Evolutionary conservation across 208 protist genomes (phyloP).

Genomic region (Porcisia deanei): DNA sequence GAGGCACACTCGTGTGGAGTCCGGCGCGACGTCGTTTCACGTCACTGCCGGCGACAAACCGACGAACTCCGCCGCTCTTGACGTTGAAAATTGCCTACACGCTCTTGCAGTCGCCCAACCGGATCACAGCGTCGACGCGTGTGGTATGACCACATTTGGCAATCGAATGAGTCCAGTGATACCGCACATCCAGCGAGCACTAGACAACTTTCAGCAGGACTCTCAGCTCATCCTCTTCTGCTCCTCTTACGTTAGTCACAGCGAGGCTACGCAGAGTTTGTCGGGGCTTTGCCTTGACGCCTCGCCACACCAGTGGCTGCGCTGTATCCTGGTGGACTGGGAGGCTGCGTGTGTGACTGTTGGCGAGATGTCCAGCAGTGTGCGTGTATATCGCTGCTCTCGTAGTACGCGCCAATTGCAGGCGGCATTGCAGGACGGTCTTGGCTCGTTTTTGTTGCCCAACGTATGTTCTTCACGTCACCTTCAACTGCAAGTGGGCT

Average conservation of each 20-base stretch:
- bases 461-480: conserved; percentile 3
- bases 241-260: conserved; percentile 23
- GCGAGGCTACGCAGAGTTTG: conserved; percentile 28
- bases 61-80: neutral
- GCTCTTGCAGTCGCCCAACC: neutral
- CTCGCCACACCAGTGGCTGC: conserved; percentile 1
- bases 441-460: conserved; percentile 28
- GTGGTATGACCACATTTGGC: neutral
- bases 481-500: conserved; percentile 14
- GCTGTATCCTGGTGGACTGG: conserved; percentile 34
- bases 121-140: neutral
- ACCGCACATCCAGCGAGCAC: conserved; percentile 1
- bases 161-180: conserved; percentile 3
- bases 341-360: conserved; percentile 31
- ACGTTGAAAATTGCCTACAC: neutral
- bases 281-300: conserved; percentile 7
- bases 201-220: neutral
- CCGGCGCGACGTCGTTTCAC: neutral
- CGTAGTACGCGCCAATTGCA: conserved; percentile 38
- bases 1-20: conserved; percentile 2
- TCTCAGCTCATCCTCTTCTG: conserved; percentile 30
- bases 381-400: conserved; percentile 41
- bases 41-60: neutral
- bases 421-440: conserved; percentile 39
- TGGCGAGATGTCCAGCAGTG: conserved; percentile 1